Evolutionary conservation across 2,329 filamentous ascomycete genomes (phyloP).

Genomic region (Ophiostoma australiae): DNA sequence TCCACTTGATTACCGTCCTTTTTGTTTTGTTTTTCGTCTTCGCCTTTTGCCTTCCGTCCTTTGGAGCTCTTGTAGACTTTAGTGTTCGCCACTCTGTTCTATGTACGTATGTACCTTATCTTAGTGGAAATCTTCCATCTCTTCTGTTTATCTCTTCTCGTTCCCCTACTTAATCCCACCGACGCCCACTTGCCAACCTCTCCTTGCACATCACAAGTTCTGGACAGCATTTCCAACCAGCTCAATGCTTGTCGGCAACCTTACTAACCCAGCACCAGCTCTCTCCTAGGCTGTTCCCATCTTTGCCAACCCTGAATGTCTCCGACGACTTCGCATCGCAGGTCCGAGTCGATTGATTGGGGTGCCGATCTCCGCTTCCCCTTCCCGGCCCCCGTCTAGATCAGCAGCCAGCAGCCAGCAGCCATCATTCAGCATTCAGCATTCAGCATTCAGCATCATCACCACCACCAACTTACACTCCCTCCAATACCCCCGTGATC

Average conservation of each 20-base stretch:
- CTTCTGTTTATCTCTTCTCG: neutral
- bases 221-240: neutral
- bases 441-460: neutral
- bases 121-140: neutral
- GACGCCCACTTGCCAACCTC: neutral
- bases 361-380: slow-evolving; percentile 25
- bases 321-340: slow-evolving; percentile 24
- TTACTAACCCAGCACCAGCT: neutral
- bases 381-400: slow-evolving; percentile 12
- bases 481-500: neutral
- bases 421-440: too few species aligned
- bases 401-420: neutral
- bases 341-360: slow-evolving; percentile 31
- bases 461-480: neutral
- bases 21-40: too few species aligned
- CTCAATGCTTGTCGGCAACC: neutral
- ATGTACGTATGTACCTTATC: neutral
- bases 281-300: neutral
- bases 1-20: too few species aligned
- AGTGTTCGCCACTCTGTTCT: neutral
- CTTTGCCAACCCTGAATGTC: slow-evolving; percentile 28
- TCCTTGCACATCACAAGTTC: neutral
- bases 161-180: neutral
- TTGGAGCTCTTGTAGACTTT: neutral
- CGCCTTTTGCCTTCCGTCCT: neutral